phyloP scores from a whole-genome alignment of 306 rosid genomes.

The Adenanthera pavonina region DNA sequence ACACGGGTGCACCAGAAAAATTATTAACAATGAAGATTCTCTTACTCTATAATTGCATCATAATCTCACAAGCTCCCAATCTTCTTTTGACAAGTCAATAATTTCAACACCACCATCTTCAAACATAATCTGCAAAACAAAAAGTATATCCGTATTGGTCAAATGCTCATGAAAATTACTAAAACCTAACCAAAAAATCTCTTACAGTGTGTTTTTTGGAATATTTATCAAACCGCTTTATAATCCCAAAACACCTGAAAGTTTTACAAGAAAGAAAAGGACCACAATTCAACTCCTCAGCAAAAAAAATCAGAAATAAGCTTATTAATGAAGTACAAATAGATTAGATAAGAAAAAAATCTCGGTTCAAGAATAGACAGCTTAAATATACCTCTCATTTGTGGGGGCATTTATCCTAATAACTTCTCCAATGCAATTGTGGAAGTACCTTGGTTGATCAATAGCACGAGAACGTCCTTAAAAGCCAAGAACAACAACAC shows the following conservation, averaged over 20 bases:
- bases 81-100: conserved; percentile 82
- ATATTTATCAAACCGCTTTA: conserved; percentile 68
- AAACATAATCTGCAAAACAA: conserved; percentile 74
- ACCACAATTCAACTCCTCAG: conserved; percentile 12
- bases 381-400: conserved; percentile 57
- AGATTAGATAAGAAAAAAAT: not conserved
- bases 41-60: conserved; percentile 46
- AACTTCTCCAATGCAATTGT: conserved; percentile 81
- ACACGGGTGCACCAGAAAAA: conserved; percentile 31
- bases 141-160: conserved; percentile 20
- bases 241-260: conserved; percentile 71
- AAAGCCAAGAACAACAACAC: conserved; percentile 23
- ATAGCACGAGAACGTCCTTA: conserved; percentile 61
- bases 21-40: conserved; percentile 35
- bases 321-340: not conserved
- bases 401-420: conserved; percentile 61
- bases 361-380: conserved; percentile 21
- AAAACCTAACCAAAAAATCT: conserved; percentile 25
- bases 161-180: conserved; percentile 27
- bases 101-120: conserved; percentile 69
- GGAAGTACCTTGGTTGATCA: conserved; percentile 45
- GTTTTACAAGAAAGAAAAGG: conserved; percentile 29
- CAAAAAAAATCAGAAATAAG: not conserved
- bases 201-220: conserved; percentile 75
- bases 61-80: conserved; percentile 72